These are phyloP conservation scores for Entoloma clypeatum DNA, from an alignment of 1,284 basidiomycete genomes.

Conservation along the genomic window DNA sequence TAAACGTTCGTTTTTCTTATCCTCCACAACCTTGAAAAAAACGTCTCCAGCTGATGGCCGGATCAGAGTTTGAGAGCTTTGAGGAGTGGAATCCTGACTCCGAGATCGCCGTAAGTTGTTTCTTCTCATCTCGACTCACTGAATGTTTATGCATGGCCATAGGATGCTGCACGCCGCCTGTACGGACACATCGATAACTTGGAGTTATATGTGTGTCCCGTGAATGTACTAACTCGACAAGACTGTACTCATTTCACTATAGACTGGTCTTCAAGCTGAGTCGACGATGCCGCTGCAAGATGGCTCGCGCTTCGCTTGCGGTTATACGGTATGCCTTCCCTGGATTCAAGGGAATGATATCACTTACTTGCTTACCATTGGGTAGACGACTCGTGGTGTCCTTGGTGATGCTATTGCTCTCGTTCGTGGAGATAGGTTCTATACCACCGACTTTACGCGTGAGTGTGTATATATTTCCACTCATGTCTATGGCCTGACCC, in stretches of 20 bases:
- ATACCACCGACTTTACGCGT: conserved; percentile 43
- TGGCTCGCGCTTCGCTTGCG: conserved; percentile 47
- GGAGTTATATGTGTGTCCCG: conserved; percentile 46
- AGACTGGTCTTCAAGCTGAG: conserved; percentile 51
- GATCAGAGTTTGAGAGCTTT: conserved; percentile 36
- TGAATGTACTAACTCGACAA: background rate
- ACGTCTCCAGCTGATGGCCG: background rate
- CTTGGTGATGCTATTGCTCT: conserved; percentile 53
- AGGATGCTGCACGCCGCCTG: conserved; percentile 41
- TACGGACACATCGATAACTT: conserved; percentile 51
- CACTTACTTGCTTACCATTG: background rate
- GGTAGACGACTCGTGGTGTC: conserved; percentile 35
- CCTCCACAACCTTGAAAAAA: background rate
- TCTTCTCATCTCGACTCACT: background rate
- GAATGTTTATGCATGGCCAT: background rate
- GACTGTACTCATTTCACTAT: conserved; percentile 4
- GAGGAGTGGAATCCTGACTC: conserved; percentile 54
- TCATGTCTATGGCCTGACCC: background rate
- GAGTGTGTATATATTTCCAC: no score
- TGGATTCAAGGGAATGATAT: conserved; percentile 23
- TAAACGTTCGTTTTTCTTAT: conserved; percentile 26
- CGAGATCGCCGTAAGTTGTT: conserved; percentile 35
- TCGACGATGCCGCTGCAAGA: conserved; percentile 47
- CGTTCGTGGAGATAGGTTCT: conserved; percentile 41
- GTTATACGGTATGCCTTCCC: conserved; percentile 40